Evolutionary conservation across 2,329 filamentous ascomycete species (phyloP).

Genomic region (Chaetothyriales sp.): DNA sequence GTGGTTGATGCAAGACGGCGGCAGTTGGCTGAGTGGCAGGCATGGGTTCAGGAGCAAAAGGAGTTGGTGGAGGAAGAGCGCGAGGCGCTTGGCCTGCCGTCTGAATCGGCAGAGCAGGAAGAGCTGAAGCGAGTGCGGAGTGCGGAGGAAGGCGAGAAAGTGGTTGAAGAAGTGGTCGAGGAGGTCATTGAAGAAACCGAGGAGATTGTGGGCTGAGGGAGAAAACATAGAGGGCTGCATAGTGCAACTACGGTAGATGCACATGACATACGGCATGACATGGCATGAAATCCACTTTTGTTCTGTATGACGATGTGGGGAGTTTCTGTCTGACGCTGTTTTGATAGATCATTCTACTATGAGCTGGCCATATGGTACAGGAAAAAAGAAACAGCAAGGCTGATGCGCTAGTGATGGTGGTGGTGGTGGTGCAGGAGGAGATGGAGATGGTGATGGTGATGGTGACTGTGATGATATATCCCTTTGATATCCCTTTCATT

Average conservation of each 20-base stretch:
- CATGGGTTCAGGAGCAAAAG: constrained; percentile 63
- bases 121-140: constrained; percentile 35
- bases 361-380: neutral
- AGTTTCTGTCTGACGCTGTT: neutral
- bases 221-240: neutral
- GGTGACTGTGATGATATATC: neutral
- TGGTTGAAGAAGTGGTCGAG: constrained; percentile 79
- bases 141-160: constrained; percentile 41
- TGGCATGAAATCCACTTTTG: neutral
- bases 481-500: neutral
- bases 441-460: too few species aligned
- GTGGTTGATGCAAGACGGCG: constrained; percentile 77
- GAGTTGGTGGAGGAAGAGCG: constrained; percentile 59
- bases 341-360: neutral
- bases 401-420: neutral
- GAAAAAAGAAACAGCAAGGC: neutral
- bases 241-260: neutral
- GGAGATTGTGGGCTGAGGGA: constrained; percentile 39
- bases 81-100: constrained; percentile 47
- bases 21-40: constrained; percentile 74
- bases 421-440: neutral
- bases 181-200: constrained; percentile 73
- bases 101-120: constrained; percentile 42
- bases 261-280: neutral
- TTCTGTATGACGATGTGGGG: neutral